These are phyloP conservation scores for Polysphondylium violaceum DNA, from an alignment of 78 protist species.

Conservation along the genomic window DNA sequence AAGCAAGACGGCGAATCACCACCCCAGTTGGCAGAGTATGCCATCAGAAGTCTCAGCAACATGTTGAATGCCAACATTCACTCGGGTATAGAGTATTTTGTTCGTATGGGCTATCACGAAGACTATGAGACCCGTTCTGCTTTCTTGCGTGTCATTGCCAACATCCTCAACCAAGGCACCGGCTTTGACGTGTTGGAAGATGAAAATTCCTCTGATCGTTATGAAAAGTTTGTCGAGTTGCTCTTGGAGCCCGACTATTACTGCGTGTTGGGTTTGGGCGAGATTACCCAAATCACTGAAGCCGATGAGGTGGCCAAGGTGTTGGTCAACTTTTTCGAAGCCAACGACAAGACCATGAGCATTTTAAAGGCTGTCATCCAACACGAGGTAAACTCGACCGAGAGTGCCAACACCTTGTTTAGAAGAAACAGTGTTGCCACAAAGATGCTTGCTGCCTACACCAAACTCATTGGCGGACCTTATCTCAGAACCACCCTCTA, in stretches of 20 bases:
- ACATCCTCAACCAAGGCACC: constrained; percentile 83
- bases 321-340: constrained; percentile 50
- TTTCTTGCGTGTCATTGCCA: constrained; percentile 82
- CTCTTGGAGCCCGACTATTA: constrained; percentile 56
- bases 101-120: constrained; percentile 83
- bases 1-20: constrained; percentile 64
- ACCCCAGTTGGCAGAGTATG: constrained; percentile 56
- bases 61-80: constrained; percentile 83
- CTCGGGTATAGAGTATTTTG: constrained; percentile 55
- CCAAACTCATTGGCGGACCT: constrained; percentile 70
- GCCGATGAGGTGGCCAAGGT: constrained; percentile 72
- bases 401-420: constrained; percentile 46
- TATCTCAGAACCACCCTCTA: constrained; percentile 40
- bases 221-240: constrained; percentile 65
- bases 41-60: constrained; percentile 58
- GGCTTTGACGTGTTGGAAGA: constrained; percentile 63
- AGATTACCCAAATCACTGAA: constrained; percentile 57
- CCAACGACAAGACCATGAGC: constrained; percentile 33
- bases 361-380: constrained; percentile 53
- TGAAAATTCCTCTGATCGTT: constrained; percentile 33
- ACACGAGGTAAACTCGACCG: constrained; percentile 55
- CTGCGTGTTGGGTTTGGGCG: constrained; percentile 41
- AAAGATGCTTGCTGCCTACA: constrained; percentile 46
- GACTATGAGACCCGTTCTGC: constrained; percentile 81
- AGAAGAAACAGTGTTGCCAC: constrained; percentile 69